A percentile compares a stretch with the other conserved stretches of the same genome.
phyloP scores from a whole-genome alignment of 345 rosid species.

The Aurinia saxatilis region DNA sequence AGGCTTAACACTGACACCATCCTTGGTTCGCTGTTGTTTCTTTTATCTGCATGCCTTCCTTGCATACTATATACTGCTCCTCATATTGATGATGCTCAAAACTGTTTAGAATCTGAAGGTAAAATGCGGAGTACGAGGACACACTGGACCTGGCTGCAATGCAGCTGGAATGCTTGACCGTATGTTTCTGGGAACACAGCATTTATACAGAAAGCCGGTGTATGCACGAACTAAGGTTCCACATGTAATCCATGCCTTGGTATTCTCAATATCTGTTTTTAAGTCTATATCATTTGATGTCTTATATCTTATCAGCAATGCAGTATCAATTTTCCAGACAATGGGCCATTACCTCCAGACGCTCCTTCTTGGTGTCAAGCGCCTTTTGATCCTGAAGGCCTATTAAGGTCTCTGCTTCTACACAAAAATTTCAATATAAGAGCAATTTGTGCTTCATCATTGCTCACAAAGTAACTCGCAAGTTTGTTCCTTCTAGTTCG shows the following conservation, averaged over 20 bases:
- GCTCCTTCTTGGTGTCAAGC: slow-evolving; percentile 97
- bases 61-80: neutral
- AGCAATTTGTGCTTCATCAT: neutral
- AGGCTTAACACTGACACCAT: slow-evolving; percentile 33
- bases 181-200: slow-evolving; percentile 51
- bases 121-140: slow-evolving; percentile 67
- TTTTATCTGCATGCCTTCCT: neutral
- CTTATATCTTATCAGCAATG: slow-evolving; percentile 43
- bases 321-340: slow-evolving; percentile 64
- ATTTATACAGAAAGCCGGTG: slow-evolving; percentile 60
- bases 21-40: slow-evolving; percentile 37
- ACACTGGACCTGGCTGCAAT: slow-evolving; percentile 83
- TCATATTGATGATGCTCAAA: neutral
- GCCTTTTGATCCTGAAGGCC: slow-evolving; percentile 93
- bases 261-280: neutral
- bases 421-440: neutral
- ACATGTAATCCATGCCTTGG: neutral
- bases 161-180: slow-evolving; percentile 86
- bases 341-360: slow-evolving; percentile 61
- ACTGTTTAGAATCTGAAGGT: slow-evolving; percentile 39
- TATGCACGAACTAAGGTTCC: slow-evolving; percentile 58
- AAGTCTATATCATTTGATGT: slow-evolving; percentile 3
- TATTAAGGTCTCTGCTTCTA: slow-evolving; percentile 51
- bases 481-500: slow-evolving; percentile 47
- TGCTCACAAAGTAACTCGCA: neutral